These are phyloP conservation scores for Zygotorulaspora sp. DNA, from an alignment of 805 yeast species.

Conservation along the genomic window DNA sequence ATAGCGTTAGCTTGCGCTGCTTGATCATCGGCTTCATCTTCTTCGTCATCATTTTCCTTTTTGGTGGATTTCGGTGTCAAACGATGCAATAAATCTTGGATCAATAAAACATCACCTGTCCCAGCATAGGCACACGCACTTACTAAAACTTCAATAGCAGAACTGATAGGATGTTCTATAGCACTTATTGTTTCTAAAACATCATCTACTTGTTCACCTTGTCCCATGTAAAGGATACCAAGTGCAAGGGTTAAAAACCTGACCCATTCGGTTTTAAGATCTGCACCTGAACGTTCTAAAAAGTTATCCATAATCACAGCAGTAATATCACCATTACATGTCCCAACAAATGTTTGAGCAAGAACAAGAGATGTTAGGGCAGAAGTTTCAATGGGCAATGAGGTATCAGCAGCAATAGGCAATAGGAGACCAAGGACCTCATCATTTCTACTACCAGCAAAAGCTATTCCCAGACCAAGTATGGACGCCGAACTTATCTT, in stretches of 20 bases:
- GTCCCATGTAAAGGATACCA: constrained; percentile 88
- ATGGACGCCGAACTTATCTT: constrained; percentile 75
- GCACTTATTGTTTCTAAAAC: constrained; percentile 92
- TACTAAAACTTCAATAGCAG: constrained; percentile 82
- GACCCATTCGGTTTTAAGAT: constrained; percentile 80
- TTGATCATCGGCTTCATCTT: constrained; percentile 47
- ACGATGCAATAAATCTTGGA: constrained; percentile 86
- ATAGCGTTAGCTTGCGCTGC: constrained; percentile 35
- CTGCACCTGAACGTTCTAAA: constrained; percentile 75
- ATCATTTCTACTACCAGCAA: constrained; percentile 88
- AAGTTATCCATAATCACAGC: constrained; percentile 87
- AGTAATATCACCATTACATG: constrained; percentile 91
- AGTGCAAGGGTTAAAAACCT: constrained; percentile 88
- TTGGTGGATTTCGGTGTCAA: constrained; percentile 67
- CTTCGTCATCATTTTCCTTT: constrained; percentile 50
- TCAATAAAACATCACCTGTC: constrained; percentile 93
- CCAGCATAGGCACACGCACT: constrained; percentile 95
- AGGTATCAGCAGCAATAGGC: constrained; percentile 78
- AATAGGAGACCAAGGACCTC: constrained; percentile 71
- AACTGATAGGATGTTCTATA: constrained; percentile 89
- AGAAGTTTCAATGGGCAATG: constrained; percentile 69
- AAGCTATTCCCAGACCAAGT: constrained; percentile 88
- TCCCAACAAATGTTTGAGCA: constrained; percentile 93
- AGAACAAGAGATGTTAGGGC: constrained; percentile 85
- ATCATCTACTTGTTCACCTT: constrained; percentile 89